Evolutionary conservation across 129 eudicot species (phyloP).

Genomic region (Lactuca saligna): DNA sequence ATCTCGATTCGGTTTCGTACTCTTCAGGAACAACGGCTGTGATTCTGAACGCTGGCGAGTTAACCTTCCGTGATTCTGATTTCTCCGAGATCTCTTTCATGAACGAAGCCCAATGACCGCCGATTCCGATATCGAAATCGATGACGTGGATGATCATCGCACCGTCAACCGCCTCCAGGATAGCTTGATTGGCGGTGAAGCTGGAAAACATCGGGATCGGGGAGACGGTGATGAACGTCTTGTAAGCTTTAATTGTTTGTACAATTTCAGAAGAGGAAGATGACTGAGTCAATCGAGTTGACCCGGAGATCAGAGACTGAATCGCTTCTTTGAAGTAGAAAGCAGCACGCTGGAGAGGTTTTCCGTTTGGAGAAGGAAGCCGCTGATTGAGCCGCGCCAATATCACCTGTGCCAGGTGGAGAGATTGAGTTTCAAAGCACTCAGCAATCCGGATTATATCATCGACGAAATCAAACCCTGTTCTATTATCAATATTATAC

Average conservation of each 20-base stretch:
- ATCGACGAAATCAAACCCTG: conserved; percentile 52
- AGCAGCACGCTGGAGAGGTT: conserved; percentile 75
- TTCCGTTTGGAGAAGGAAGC: conserved; percentile 53
- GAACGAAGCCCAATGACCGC: conserved; percentile 95
- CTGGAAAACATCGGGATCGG: conserved; percentile 89
- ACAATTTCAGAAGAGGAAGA: conserved; percentile 49
- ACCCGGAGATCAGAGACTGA: conserved; percentile 50
- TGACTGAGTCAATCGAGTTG: conserved; percentile 36
- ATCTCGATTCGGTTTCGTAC: conserved; percentile 54
- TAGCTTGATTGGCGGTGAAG: conserved; percentile 88
- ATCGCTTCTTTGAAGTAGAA: conserved; percentile 94
- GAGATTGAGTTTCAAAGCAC: conserved; percentile 72
- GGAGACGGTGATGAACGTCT: conserved; percentile 58
- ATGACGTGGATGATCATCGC: conserved; percentile 66
- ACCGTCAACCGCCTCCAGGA: conserved; percentile 84
- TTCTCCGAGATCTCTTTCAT: conserved; percentile 74
- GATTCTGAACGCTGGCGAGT: conserved; percentile 55
- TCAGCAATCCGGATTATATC: conserved; percentile 70
- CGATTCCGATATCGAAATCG: conserved; percentile 87
- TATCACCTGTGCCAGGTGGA: conserved; percentile 65
- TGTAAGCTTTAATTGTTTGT: conserved; percentile 74
- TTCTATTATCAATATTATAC: not conserved
- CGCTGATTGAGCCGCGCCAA: conserved; percentile 77
- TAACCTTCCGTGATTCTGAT: conserved; percentile 39
- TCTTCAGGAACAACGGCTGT: conserved; percentile 81